These are phyloP conservation scores for Trichoderma guizhouense DNA, from an alignment of 2,329 filamentous ascomycete genomes.

Conservation along the genomic window DNA sequence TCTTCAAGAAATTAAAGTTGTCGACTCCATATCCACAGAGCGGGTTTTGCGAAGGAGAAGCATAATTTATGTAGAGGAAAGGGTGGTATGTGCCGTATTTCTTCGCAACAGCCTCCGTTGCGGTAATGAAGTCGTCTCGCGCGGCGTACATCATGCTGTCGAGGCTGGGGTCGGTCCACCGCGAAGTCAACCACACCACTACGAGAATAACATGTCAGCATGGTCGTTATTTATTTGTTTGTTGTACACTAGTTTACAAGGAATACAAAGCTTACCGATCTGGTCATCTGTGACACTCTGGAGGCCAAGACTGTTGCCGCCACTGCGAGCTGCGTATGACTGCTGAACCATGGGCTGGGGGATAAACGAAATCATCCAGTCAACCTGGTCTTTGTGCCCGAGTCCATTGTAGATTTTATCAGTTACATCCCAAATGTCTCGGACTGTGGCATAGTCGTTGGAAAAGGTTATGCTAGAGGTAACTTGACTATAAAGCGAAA, in stretches of 20 bases:
- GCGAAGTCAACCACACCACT: background rate
- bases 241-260: too few species aligned
- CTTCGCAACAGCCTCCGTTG: conserved; percentile 4
- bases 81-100: conserved; percentile 11
- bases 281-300: conserved; percentile 11
- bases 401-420: conserved; percentile 20
- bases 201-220: background rate
- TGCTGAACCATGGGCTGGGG: conserved; percentile 20
- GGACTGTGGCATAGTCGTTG: conserved; percentile 17
- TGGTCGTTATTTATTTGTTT: background rate
- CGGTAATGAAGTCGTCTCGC: background rate
- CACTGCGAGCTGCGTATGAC: background rate
- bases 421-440: conserved; percentile 15
- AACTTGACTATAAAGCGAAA: background rate
- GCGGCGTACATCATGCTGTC: background rate
- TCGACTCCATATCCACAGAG: conserved; percentile 37
- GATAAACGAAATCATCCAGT: conserved; percentile 21
- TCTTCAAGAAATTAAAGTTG: conserved; percentile 32
- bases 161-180: background rate
- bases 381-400: conserved; percentile 17
- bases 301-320: conserved; percentile 20
- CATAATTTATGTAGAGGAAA: conserved; percentile 43
- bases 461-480: conserved; percentile 19
- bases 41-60: conserved; percentile 36
- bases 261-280: conserved; percentile 10